Percentiles rank a stretch among this genome's conserved stretches.
Evolutionary conservation across 441 rosid species (phyloP).

Genomic region (Cnidoscolus chayamansa): DNA sequence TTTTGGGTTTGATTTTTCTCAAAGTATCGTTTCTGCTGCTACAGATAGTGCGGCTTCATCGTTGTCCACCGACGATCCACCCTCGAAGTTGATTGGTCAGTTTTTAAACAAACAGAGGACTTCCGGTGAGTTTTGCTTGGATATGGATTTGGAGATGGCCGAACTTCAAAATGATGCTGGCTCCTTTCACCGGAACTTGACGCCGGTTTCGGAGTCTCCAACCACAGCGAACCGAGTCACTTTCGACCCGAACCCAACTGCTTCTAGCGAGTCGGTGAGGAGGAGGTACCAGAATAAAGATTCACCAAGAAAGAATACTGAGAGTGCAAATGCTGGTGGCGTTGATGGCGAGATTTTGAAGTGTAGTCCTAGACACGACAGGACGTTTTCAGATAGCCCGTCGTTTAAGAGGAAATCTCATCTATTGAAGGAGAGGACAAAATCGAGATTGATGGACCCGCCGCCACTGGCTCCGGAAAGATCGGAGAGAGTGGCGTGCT

Average conservation of each 20-base stretch:
- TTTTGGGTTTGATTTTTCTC: slow-evolving; percentile 21
- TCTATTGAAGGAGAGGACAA: slow-evolving; percentile 41
- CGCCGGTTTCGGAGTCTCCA: slow-evolving; percentile 31
- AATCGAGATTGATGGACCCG: slow-evolving; percentile 60
- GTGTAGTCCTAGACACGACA: slow-evolving; percentile 37
- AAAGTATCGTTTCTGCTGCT: not conserved
- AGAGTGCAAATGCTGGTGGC: not conserved
- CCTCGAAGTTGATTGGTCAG: slow-evolving; percentile 67
- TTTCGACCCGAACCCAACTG: slow-evolving; percentile 33
- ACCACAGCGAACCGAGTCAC: slow-evolving; percentile 33
- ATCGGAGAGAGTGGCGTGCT: slow-evolving; percentile 33
- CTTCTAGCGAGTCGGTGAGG: slow-evolving; percentile 23
- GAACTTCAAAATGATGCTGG: slow-evolving; percentile 29
- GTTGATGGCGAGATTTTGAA: slow-evolving; percentile 27
- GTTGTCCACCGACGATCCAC: slow-evolving; percentile 46
- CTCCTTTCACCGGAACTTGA: slow-evolving; percentile 13
- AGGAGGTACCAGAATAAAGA: slow-evolving; percentile 20
- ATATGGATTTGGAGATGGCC: slow-evolving; percentile 58
- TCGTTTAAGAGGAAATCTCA: slow-evolving; percentile 38
- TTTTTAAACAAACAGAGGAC: slow-evolving; percentile 67
- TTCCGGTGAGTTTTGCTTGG: slow-evolving; percentile 64
- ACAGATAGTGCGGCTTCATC: not conserved
- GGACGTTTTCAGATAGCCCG: slow-evolving; percentile 29
- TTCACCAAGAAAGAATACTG: slow-evolving; percentile 16
- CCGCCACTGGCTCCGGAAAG: slow-evolving; percentile 39